These are phyloP conservation scores for Stereum hirsutum DNA, from an alignment of 1,284 basidiomycete genomes.

Conservation along the genomic window DNA sequence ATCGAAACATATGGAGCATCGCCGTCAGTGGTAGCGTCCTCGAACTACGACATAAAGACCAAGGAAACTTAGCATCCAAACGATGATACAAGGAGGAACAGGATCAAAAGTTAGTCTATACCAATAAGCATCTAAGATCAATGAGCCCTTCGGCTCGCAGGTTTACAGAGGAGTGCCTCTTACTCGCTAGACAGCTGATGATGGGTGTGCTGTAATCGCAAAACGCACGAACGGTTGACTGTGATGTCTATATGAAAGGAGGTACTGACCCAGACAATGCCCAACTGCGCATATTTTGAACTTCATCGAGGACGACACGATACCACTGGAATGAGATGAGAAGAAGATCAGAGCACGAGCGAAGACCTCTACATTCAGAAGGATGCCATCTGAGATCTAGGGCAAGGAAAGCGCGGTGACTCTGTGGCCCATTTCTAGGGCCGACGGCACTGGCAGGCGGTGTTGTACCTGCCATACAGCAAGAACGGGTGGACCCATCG, in stretches of 20 bases:
- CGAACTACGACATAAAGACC: too few species aligned
- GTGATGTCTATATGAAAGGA: slow-evolving; percentile 1
- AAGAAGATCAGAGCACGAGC: slow-evolving; percentile 6
- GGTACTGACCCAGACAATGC: slow-evolving; percentile 40
- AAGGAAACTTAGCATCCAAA: too few species aligned
- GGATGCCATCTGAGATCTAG: slow-evolving; percentile 17
- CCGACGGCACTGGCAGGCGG: too few species aligned
- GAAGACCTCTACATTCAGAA: slow-evolving; percentile 38
- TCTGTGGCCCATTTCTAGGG: too few species aligned
- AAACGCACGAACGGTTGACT: background rate
- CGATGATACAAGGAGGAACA: too few species aligned
- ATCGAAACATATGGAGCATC: slow-evolving; percentile 48
- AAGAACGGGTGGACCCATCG: too few species aligned
- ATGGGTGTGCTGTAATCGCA: slow-evolving; percentile 39
- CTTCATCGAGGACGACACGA: slow-evolving; percentile 46
- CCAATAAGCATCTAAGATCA: slow-evolving; percentile 46
- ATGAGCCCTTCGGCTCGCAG: too few species aligned
- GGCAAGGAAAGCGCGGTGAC: too few species aligned
- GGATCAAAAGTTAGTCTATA: slow-evolving; percentile 12
- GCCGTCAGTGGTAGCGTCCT: slow-evolving; percentile 34
- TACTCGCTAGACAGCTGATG: slow-evolving; percentile 37
- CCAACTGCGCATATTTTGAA: slow-evolving; percentile 49
- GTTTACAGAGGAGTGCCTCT: too few species aligned
- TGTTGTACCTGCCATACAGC: too few species aligned
- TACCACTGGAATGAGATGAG: slow-evolving; percentile 28